A percentile compares a stretch with the other conserved stretches of the same genome.
These are phyloP conservation scores for Candida coleopterorum DNA, from an alignment of 805 yeast species.

Conservation along the genomic window DNA sequence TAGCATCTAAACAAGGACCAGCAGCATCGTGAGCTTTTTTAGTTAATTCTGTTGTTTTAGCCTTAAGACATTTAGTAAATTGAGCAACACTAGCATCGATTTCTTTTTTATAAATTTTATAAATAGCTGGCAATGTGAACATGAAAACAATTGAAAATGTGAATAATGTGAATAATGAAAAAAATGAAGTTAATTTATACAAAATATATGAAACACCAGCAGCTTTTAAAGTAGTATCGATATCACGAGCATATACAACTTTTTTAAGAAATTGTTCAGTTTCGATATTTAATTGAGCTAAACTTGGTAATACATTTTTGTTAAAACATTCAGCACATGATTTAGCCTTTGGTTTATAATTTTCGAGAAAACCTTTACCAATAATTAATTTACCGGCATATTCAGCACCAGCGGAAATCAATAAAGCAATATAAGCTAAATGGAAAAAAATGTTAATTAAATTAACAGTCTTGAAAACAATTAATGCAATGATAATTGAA, in stretches of 20 bases:
- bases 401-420: constrained; percentile 64
- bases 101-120: constrained; percentile 69
- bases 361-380: constrained; percentile 78
- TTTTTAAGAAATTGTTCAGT: constrained; percentile 52
- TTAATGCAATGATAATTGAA: constrained; percentile 48
- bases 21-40: constrained; percentile 36
- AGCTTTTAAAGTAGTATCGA: constrained; percentile 68
- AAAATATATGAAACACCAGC: constrained; percentile 61
- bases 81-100: constrained; percentile 61
- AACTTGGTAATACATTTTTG: constrained; percentile 35
- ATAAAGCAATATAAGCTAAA: constrained; percentile 53
- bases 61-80: constrained; percentile 41
- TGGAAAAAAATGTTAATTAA: constrained; percentile 57
- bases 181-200: constrained; percentile 69
- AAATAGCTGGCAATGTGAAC: constrained; percentile 73
- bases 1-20: constrained; percentile 55
- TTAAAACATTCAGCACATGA: constrained; percentile 33
- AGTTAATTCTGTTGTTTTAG: constrained; percentile 43
- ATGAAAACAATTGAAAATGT: constrained; percentile 53
- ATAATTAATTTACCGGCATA: constrained; percentile 65
- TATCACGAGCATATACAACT: constrained; percentile 61
- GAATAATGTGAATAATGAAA: constrained; percentile 66
- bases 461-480: constrained; percentile 60
- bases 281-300: constrained; percentile 43
- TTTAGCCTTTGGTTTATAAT: constrained; percentile 48